Evolutionary conservation across 2,329 filamentous ascomycete genomes (phyloP), one percentile per base, ranked within the genome.

Genomic region (Fusarium goolgardi): DNA sequence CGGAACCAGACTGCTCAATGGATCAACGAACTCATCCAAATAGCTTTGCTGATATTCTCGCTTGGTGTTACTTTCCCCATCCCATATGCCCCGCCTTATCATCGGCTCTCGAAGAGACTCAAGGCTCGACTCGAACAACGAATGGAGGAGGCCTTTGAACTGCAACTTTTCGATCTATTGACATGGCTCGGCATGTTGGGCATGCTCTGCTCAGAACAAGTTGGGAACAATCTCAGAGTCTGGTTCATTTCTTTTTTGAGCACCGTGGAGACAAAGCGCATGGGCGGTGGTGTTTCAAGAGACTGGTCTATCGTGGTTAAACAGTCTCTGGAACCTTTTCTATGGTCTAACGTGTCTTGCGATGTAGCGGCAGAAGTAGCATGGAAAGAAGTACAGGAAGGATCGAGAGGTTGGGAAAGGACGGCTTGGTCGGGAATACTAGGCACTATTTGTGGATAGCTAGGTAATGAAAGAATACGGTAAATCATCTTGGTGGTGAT

Each of bases 281-380:
- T 2, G 7, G 0, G 15, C 2, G 6, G 10, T 6, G 3, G 0
- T 0, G n/a, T 2, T 0, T 5, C 0, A 3, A 46, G 56, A 2
- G 4, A 9, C 0, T 60, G 55, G 55, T 21, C 11, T 2, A 0
- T 1, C 1, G 18, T 32, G 2, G 46, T 41, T 0, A 7, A 4
- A 37, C 35, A 47, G 5, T 55, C 59, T 0, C 2, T 62, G 1
- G 25, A 27, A 0, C 29, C 41, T 0, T 29, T 61, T 3, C 0
- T 62, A 0, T 62, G 59, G 59, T 55, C 59, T 4, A 0, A 4
- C 0, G 20, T 47, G 4, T 37, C 59, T 0, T 62, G 59, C 7
- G 47, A 61, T 10, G 0, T 1, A 25, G 15, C 47, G 11, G 46
- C 46, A 8, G 18, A 32, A 13, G 15, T 1, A 2, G 23, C 29